Conservation (phyloP, 1,284 basidiomycete genomes). For the Cutaneotrichosporon arboriforme region DNA sequence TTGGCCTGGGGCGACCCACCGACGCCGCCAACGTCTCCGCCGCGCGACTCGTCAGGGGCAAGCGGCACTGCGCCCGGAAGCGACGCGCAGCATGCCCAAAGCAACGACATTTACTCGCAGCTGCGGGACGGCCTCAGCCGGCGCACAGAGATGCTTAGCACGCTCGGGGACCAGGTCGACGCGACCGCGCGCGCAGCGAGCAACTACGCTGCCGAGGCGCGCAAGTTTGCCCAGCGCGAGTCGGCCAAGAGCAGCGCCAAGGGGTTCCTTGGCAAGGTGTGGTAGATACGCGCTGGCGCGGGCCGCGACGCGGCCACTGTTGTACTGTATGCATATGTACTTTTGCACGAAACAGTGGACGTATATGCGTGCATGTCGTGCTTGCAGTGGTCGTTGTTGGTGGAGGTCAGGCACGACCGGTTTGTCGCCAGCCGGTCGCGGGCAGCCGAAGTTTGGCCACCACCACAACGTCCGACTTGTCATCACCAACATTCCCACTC, state of each 20-base stretch:
- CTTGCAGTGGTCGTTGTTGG: not conserved
- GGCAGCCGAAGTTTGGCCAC: not conserved
- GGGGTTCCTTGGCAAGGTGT: not conserved
- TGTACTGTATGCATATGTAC: not conserved
- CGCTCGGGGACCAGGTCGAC: slow-evolving; percentile 37
- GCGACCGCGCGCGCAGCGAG: slow-evolving; percentile 31
- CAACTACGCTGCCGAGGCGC: slow-evolving; percentile 36
- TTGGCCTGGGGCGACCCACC: slow-evolving; percentile 40
- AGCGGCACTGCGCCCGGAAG: no score
- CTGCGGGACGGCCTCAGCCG: slow-evolving; percentile 36
- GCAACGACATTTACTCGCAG: slow-evolving; percentile 43
- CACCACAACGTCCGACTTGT: not conserved
- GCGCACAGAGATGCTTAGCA: slow-evolving; percentile 34
- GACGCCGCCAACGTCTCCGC: slow-evolving; percentile 27
- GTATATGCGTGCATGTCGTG: not conserved
- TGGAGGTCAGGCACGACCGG: not conserved
- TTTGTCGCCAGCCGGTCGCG: not conserved
- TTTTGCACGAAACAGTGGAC: not conserved
- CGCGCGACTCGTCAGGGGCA: no score
- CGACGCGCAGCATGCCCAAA: no score
- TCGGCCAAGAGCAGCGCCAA: slow-evolving; percentile 31
- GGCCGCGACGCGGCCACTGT: no score
- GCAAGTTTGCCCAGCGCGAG: slow-evolving; percentile 44
- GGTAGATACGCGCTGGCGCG: not conserved
- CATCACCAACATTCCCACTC: not conserved